phyloP scores from a whole-genome alignment of 2,329 filamentous ascomycete species.

The Fusarium cyanostomum region DNA sequence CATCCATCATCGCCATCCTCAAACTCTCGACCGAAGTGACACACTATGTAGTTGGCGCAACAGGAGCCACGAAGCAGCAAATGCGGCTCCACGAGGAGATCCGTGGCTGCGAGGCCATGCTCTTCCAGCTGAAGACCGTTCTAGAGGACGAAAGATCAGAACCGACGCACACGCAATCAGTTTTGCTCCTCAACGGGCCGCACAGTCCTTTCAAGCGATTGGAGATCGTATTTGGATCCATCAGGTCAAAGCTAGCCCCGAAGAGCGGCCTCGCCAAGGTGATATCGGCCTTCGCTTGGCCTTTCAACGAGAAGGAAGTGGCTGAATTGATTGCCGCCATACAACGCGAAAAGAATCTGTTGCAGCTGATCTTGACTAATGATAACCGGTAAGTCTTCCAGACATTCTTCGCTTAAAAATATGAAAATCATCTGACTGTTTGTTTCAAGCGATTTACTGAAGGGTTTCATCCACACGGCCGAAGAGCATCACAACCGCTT shows the following conservation, averaged over 20 bases:
- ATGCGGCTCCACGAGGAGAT: conserved; percentile 30
- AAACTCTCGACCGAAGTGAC: conserved; percentile 29
- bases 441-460: too few species aligned
- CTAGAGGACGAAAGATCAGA: too few species aligned
- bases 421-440: too few species aligned
- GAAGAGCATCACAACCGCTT: too few species aligned
- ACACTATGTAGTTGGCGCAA: conserved; percentile 28
- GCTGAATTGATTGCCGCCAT: background rate
- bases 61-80: conserved; percentile 25
- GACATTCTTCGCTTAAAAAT: too few species aligned
- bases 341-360: background rate
- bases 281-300: background rate
- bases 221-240: too few species aligned
- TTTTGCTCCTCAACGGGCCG: too few species aligned
- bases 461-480: too few species aligned
- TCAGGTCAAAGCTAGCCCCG: conserved; percentile 20
- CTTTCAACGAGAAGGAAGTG: conserved; percentile 33
- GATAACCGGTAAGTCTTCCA: background rate
- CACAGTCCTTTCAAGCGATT: conserved; percentile 35
- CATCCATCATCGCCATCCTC: conserved; percentile 38
- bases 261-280: background rate
- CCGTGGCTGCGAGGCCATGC: conserved; percentile 25
- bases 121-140: conserved; percentile 31
- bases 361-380: background rate
- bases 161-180: too few species aligned